Evolutionary conservation across 176 grass and related monocot genomes (phyloP).

Genomic region (Alopecurus myosuroides): DNA sequence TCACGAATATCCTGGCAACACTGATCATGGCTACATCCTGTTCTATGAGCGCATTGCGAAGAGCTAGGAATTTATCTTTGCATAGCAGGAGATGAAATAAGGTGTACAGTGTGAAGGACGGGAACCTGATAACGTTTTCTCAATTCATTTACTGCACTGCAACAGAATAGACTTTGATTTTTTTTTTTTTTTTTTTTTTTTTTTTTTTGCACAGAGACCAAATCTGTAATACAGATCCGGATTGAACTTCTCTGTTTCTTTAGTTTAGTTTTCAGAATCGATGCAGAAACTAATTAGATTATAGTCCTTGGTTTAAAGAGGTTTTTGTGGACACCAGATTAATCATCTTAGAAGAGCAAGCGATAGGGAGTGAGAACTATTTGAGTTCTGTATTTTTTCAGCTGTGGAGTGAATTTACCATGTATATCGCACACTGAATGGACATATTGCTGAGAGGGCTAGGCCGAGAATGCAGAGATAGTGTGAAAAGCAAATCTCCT

Average conservation of each 20-base stretch:
- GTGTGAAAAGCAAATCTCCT: too few relatives aligned
- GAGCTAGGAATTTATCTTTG: neutral
- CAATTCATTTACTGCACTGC: neutral
- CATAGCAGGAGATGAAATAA: neutral
- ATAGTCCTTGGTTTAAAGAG: neutral
- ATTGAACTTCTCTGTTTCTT: neutral
- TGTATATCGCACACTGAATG: too few relatives aligned
- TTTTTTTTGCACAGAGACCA: neutral
- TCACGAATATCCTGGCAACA: slow-evolving; percentile 75
- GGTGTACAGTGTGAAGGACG: neutral
- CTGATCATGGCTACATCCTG: slow-evolving; percentile 89
- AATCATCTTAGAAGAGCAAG: neutral
- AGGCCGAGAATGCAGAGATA: too few relatives aligned
- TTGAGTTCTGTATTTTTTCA: too few relatives aligned
- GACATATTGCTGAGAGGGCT: too few relatives aligned
- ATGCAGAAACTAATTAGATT: neutral
- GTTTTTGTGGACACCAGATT: neutral
- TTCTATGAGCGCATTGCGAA: slow-evolving; percentile 62
- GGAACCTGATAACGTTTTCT: neutral
- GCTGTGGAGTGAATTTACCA: too few relatives aligned
- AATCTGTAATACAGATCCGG: neutral
- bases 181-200: neutral
- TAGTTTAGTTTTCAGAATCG: neutral
- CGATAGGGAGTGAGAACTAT: neutral
- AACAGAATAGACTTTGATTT: neutral